Conservation (phyloP, 169 alveolate species). For the Plasmodium knowlesi region DNA sequence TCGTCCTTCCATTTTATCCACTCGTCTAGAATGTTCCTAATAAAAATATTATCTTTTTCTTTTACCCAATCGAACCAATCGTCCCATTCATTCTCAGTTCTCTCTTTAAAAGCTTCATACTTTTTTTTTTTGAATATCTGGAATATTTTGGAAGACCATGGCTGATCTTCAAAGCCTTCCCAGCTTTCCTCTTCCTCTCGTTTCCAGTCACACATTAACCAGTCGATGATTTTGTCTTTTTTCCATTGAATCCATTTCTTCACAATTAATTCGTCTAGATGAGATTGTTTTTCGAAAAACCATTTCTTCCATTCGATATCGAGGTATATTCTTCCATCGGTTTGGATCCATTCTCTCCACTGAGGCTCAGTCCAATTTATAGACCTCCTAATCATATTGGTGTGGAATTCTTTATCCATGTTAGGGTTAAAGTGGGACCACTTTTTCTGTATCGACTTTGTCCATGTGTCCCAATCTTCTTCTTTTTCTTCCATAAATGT, state of each 20-base stretch:
- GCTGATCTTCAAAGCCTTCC: neutral
- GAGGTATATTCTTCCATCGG: neutral
- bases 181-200: constrained; percentile 9
- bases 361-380: neutral
- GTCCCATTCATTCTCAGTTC: neutral
- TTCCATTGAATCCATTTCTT: constrained; percentile 14
- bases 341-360: constrained; percentile 19
- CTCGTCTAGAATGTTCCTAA: neutral
- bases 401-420: neutral
- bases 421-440: constrained; percentile 17
- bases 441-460: neutral
- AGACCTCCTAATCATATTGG: neutral
- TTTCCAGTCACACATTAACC: constrained; percentile 24
- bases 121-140: neutral
- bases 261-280: neutral
- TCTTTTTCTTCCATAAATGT: constrained; percentile 8
- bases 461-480: constrained; percentile 2
- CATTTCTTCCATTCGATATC: constrained; percentile 19
- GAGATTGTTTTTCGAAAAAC: neutral
- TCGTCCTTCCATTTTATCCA: constrained; percentile 13
- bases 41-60: neutral
- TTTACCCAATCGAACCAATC: constrained; percentile 6
- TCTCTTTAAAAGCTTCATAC: neutral
- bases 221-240: neutral
- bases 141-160: neutral